Evolutionary conservation across 176 grass and related monocot genomes (phyloP).

Genomic region (Eragrostis curvula): DNA sequence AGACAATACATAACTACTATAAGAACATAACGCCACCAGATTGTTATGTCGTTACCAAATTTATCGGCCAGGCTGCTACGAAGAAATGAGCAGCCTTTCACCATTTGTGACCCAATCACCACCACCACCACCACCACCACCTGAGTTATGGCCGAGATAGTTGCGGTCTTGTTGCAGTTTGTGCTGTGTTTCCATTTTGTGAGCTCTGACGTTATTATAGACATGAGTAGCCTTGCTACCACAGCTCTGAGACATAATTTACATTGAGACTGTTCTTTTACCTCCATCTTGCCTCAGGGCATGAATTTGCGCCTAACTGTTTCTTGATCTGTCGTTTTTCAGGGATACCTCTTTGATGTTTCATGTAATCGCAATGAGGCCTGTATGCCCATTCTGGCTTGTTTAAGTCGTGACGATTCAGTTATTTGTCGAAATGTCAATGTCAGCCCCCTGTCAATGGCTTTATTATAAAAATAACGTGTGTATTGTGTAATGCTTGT

Average conservation of each 20-base stretch:
- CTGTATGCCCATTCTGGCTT: not conserved
- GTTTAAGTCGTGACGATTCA: not conserved
- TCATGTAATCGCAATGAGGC: not conserved
- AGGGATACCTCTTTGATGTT: slow-evolving; percentile 4
- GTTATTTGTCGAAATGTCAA: not conserved
- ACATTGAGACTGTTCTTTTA: slow-evolving; percentile 37
- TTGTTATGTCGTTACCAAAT: slow-evolving; percentile 88
- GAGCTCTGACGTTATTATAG: slow-evolving; percentile 29
- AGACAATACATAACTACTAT: slow-evolving; percentile 96
- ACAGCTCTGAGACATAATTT: slow-evolving; percentile 31
- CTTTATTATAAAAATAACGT: not conserved
- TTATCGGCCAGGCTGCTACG: slow-evolving; percentile 51
- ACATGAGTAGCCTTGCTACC: slow-evolving; percentile 36
- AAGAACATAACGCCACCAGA: slow-evolving; percentile 93
- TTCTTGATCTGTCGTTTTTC: not conserved
- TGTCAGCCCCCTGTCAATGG: not conserved
- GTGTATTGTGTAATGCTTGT: not conserved
- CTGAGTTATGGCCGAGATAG: slow-evolving; percentile 1
- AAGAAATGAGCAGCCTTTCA: slow-evolving; percentile 67
- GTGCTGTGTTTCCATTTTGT: slow-evolving; percentile 41
- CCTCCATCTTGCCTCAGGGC: slow-evolving; percentile 15
- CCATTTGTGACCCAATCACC: slow-evolving; percentile 18
- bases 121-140: slow-evolving; percentile 27
- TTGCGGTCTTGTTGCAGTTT: slow-evolving; percentile 28
- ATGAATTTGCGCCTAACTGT: slow-evolving; percentile 29